Percentiles rank a stretch among this genome's conserved stretches.
These are phyloP conservation scores for Waltergamsia citrina DNA, from an alignment of 2,329 filamentous ascomycete genomes.

Conservation along the genomic window DNA sequence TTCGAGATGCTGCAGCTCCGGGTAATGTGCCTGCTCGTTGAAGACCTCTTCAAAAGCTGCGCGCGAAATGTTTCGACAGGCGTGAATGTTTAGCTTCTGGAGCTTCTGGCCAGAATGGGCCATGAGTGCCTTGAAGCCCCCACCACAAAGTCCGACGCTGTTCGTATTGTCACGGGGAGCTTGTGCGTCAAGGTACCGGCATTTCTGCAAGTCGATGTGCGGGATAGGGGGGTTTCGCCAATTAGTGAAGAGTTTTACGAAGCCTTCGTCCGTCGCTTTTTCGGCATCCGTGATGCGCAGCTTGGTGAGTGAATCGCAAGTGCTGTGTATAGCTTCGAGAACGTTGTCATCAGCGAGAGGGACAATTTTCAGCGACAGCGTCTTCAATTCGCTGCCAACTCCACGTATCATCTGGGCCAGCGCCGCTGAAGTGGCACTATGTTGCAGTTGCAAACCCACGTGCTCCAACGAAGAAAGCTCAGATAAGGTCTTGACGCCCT, in stretches of 20 bases:
- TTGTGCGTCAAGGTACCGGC: constrained; percentile 65
- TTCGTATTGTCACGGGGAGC: constrained; percentile 56
- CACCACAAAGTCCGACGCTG: constrained; percentile 62
- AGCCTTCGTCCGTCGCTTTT: constrained; percentile 64
- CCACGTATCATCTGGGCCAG: constrained; percentile 51
- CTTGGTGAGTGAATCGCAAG: constrained; percentile 62
- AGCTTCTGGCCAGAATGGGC: constrained; percentile 64
- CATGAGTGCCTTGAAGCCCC: constrained; percentile 76
- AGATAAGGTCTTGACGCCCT: constrained; percentile 56
- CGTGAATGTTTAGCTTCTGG: constrained; percentile 64
- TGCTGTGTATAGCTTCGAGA: constrained; percentile 59
- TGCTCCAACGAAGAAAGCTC: constrained; percentile 58
- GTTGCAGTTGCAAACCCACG: constrained; percentile 60
- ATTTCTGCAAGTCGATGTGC: constrained; percentile 67
- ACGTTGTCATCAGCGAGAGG: constrained; percentile 57
- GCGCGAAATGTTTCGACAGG: constrained; percentile 71
- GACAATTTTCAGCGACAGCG: constrained; percentile 68
- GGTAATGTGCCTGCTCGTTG: constrained; percentile 48
- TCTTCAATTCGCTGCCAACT: constrained; percentile 59
- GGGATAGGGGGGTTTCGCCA: constrained; percentile 68
- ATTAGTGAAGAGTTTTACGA: constrained; percentile 59
- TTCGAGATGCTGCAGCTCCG: constrained; percentile 61
- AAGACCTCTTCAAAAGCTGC: constrained; percentile 70
- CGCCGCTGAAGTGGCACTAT: constrained; percentile 42
- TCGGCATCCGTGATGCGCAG: constrained; percentile 75